Evolutionary conservation across 257 asterid species (phyloP).

Genomic region (Petunia axillaris): DNA sequence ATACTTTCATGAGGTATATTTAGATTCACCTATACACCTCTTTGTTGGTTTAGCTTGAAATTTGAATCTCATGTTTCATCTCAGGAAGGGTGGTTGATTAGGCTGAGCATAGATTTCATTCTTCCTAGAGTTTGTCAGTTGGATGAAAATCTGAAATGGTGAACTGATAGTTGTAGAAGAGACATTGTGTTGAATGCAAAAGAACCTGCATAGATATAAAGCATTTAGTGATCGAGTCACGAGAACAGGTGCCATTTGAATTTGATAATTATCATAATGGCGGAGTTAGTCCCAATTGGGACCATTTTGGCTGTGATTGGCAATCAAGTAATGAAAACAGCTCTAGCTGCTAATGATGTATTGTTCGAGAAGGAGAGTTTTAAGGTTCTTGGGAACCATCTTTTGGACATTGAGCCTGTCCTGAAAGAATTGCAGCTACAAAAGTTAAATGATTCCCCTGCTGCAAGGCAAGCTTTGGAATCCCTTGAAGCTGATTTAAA

Average conservation of each 20-base stretch:
- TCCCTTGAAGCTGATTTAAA: conserved; percentile 55
- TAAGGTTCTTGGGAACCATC: conserved; percentile 48
- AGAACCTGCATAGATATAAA: background rate
- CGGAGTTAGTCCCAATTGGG: conserved; percentile 54
- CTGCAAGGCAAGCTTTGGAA: conserved; percentile 57
- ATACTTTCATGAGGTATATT: background rate
- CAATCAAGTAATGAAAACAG: conserved; percentile 53
- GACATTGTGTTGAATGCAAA: background rate
- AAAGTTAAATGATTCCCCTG: conserved; percentile 51
- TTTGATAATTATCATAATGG: conserved; percentile 32
- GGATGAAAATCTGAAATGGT: background rate
- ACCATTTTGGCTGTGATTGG: conserved; percentile 53
- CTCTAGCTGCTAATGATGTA: conserved; percentile 58
- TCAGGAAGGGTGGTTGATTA: background rate
- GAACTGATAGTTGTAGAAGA: conserved; percentile 18
- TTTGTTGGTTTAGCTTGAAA: background rate
- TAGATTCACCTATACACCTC: background rate
- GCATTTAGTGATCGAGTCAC: background rate
- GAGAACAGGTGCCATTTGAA: conserved; percentile 4
- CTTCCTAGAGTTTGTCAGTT: background rate
- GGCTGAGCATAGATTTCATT: background rate
- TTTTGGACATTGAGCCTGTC: conserved; percentile 55
- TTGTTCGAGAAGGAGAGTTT: conserved; percentile 62
- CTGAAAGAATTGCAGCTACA: conserved; percentile 49
- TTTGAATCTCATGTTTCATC: background rate